A percentile compares a stretch with the other conserved stretches of the same genome.
phyloP scores from a whole-genome alignment of 2,329 filamentous ascomycete genomes.

The Chaetomium sp. region DNA sequence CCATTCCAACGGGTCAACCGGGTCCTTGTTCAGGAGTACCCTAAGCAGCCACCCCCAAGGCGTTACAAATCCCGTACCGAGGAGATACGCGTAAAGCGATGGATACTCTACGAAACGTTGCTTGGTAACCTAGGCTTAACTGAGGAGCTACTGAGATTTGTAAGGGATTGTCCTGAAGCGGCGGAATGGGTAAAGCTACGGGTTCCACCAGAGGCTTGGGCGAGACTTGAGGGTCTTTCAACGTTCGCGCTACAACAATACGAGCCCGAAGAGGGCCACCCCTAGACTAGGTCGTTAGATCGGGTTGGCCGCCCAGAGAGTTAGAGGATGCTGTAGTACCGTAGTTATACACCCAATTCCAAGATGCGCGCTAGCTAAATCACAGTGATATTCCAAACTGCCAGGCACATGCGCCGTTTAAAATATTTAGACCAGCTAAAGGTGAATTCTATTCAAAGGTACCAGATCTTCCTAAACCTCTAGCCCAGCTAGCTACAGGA shows the following conservation, averaged over 20 bases:
- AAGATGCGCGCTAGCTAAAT: neutral
- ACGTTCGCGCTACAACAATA: neutral
- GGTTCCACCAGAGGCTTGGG: neutral
- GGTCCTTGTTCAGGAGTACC: neutral
- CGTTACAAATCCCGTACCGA: neutral
- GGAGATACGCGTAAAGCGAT: neutral
- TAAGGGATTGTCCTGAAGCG: neutral
- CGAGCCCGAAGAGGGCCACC: neutral
- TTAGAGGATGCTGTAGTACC: too few species aligned
- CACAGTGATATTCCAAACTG: neutral
- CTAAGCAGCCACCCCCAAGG: neutral
- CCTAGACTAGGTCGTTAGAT: neutral
- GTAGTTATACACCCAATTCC: too few species aligned
- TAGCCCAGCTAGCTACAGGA: neutral
- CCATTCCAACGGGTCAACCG: neutral
- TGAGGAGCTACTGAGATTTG: neutral
- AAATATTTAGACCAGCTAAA: neutral
- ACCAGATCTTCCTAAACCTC: neutral
- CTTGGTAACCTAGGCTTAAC: neutral
- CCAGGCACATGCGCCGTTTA: neutral
- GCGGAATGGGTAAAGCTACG: slow-evolving; percentile 1
- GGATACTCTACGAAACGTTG: neutral
- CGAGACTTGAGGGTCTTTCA: neutral
- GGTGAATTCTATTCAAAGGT: neutral
- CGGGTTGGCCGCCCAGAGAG: neutral